Evolutionary conservation across 768 basidiomycete species (phyloP), one percentile per base, ranked within the genome.

Genomic region (Podaxis sp.): DNA sequence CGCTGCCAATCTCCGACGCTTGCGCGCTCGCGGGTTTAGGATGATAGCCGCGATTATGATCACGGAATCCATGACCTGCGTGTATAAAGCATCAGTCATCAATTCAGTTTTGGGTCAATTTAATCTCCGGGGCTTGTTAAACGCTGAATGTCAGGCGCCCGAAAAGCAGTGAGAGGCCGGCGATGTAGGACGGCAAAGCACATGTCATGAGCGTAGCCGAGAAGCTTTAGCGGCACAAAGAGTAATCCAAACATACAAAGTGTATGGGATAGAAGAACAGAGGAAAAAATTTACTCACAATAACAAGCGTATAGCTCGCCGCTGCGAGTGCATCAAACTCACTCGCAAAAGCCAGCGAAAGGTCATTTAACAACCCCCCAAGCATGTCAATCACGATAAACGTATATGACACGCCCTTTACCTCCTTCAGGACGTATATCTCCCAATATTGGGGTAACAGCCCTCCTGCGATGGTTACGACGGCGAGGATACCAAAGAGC

Each of bases 321-420:
- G 81, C 82, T 0, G 89, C 89, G 22, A 89, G 74, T 10, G 82
- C 73, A 69, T 93, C 89, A 62, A 92, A 86, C 8, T 82, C 68
- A 4, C 73, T 71, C 66, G 87, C 85, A 76, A 91, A 91, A 37
- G 77, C 81, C n/a, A 93, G 79, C 28, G 88, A 89, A 6, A 91
- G 76, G 64, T 84, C 79, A 59, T 84, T 88, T 74, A 91, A 91
- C 2, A 93, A 72, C 4, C 84, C 88, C 33, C 91, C 92, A 8
- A 85, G 69, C 58, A 87, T 78, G 69, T 95, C 92, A 56, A 93
- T 78, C 8, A 74, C 66, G 76, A 93, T 87, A 75, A 93, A 93
- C 6, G 77, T 48, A 49, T 89, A 75, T 0, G 87, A 90, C 56
- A 95, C 85, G 7, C 92, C 91, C 24, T 84, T 69, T 41, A 89